Evolutionary conservation across 1,284 basidiomycete genomes (phyloP).

Genomic region (Lentinus polychrous): DNA sequence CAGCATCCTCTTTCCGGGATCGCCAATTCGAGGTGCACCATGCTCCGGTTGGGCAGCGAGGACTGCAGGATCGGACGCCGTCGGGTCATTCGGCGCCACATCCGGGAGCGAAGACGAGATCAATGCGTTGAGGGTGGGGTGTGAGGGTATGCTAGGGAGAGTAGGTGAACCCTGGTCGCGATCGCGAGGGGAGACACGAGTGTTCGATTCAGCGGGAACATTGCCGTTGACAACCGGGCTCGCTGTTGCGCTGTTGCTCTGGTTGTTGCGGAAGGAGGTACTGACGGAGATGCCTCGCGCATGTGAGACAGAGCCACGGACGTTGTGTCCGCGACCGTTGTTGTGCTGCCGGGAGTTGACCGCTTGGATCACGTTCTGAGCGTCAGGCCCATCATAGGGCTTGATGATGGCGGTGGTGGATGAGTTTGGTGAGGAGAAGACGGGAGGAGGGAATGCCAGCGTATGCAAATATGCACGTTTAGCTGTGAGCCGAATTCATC

Average conservation of each 20-base stretch:
- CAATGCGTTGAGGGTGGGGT: slow-evolving; percentile 75
- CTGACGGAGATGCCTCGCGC: slow-evolving; percentile 42
- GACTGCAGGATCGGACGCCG: slow-evolving; percentile 55
- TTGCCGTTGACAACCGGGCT: slow-evolving; percentile 31
- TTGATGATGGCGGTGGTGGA: slow-evolving; percentile 54
- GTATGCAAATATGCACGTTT: slow-evolving; percentile 93
- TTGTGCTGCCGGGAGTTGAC: slow-evolving; percentile 73
- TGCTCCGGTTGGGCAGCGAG: slow-evolving; percentile 38
- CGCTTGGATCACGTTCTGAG: slow-evolving; percentile 82
- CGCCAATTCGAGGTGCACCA: slow-evolving; percentile 57
- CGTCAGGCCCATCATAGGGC: slow-evolving; percentile 94
- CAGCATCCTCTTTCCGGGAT: slow-evolving; percentile 80
- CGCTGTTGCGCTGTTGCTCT: slow-evolving; percentile 27
- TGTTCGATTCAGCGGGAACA: slow-evolving; percentile 37
- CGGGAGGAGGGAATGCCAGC: slow-evolving; percentile 74
- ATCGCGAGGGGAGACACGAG: slow-evolving; percentile 37
- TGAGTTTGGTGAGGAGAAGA: slow-evolving; percentile 54
- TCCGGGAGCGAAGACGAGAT: slow-evolving; percentile 66
- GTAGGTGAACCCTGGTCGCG: slow-evolving; percentile 67
- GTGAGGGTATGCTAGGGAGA: slow-evolving; percentile 70
- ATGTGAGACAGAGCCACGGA: slow-evolving; percentile 36
- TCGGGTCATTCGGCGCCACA: slow-evolving; percentile 35
- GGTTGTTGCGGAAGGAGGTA: slow-evolving; percentile 56
- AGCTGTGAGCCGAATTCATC: slow-evolving; percentile 34
- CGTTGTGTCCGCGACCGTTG: slow-evolving; percentile 60